phyloP scores from a whole-genome alignment of 2,329 filamentous ascomycete genomes.

The Ophiostoma ulmi region DNA sequence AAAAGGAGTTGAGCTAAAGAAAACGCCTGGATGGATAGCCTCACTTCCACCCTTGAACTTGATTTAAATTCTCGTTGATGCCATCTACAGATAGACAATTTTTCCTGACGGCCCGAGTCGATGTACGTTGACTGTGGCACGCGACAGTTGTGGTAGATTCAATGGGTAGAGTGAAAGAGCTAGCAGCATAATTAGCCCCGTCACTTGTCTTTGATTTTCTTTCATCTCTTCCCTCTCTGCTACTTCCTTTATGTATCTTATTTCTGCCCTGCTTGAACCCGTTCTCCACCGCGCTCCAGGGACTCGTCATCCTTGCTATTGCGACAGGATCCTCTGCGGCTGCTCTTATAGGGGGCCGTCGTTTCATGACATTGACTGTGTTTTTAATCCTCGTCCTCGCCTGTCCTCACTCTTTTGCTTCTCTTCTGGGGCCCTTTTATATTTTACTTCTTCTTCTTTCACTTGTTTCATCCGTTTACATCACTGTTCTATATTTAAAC shows the following conservation, averaged over 20 bases:
- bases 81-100: no score
- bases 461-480: not conserved
- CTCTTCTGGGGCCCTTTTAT: not conserved
- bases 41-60: no score
- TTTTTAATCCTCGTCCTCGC: not conserved
- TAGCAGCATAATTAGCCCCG: not conserved
- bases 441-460: not conserved
- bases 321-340: not conserved
- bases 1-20: not conserved
- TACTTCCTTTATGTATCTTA: not conserved
- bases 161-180: not conserved
- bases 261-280: not conserved
- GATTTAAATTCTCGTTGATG: no score
- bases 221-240: not conserved
- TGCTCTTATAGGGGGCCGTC: slow-evolving; percentile 1
- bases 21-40: no score
- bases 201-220: not conserved
- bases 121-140: not conserved
- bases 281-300: slow-evolving; percentile 4
- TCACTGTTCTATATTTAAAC: not conserved
- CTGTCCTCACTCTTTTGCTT: not conserved
- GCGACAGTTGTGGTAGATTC: not conserved
- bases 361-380: not conserved
- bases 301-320: not conserved
- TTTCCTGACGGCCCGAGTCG: no score